phyloP scores from a whole-genome alignment of 768 basidiomycete genomes.

The Tephrocybe sp. region DNA sequence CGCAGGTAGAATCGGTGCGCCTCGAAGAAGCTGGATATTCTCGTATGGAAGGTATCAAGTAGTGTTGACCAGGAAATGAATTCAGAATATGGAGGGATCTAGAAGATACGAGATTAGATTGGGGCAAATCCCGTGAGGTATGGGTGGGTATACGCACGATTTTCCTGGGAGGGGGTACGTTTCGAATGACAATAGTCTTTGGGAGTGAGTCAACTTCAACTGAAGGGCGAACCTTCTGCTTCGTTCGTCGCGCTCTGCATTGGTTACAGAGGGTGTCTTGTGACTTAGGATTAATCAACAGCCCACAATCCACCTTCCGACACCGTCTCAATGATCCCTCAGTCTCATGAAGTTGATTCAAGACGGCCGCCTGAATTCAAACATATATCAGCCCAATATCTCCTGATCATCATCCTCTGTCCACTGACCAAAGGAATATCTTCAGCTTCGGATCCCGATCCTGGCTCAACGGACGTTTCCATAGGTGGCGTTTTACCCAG shows the following conservation, averaged over 20 bases:
- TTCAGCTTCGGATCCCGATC: slow-evolving; percentile 8
- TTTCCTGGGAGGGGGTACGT: slow-evolving; percentile 1
- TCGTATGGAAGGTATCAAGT: slow-evolving; percentile 24
- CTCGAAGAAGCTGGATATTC: slow-evolving; percentile 32
- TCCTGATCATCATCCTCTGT: not conserved
- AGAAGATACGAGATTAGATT: slow-evolving; percentile 14
- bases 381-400: not conserved
- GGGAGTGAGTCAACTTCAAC: not conserved
- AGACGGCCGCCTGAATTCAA: slow-evolving; percentile 5
- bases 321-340: slow-evolving; percentile 16
- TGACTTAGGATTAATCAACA: slow-evolving; percentile 13
- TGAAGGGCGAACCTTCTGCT: not conserved
- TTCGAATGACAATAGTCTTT: not conserved
- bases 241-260: slow-evolving; percentile 22
- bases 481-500: not conserved
- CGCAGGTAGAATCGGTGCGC: slow-evolving; percentile 34
- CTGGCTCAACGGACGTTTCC: not conserved
- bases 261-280: slow-evolving; percentile 25
- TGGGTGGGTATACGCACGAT: not conserved
- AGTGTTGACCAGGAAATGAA: slow-evolving; percentile 32
- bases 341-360: not conserved
- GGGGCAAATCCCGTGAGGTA: not conserved
- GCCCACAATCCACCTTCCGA: slow-evolving; percentile 24
- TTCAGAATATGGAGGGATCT: slow-evolving; percentile 32
- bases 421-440: slow-evolving; percentile 8